These are phyloP conservation scores for Salix exigua DNA, from an alignment of 345 rosid species.

Conservation along the genomic window DNA sequence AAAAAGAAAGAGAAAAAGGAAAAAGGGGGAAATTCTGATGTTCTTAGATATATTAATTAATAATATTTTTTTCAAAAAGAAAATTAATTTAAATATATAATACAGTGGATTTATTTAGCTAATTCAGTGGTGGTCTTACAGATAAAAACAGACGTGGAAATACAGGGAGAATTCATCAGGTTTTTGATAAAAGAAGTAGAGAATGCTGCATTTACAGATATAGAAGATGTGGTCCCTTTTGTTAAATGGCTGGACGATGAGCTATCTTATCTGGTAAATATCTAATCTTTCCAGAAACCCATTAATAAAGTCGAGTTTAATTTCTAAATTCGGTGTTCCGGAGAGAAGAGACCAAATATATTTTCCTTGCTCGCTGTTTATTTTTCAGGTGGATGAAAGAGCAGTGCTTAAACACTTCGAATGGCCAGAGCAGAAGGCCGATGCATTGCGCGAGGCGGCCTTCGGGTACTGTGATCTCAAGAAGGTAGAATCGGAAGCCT, in stretches of 20 bases:
- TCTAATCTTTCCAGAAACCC: not conserved
- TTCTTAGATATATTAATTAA: too few relatives aligned
- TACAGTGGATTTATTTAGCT: not conserved
- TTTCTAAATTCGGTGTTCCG: not conserved
- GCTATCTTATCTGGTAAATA: conserved; percentile 71
- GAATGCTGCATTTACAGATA: conserved; percentile 66
- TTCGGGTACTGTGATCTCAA: conserved; percentile 82
- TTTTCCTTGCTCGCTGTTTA: not conserved
- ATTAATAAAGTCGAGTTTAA: not conserved
- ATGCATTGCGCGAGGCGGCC: conserved; percentile 88
- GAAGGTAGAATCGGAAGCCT: conserved; percentile 78
- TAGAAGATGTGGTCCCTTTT: conserved; percentile 90
- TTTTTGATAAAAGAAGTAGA: conserved; percentile 85
- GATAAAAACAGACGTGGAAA: conserved; percentile 95
- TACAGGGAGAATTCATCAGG: conserved; percentile 89
- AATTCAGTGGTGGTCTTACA: conserved; percentile 14
- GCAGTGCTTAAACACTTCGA: conserved; percentile 86
- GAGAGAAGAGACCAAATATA: too few relatives aligned
- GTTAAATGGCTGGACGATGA: conserved; percentile 98
- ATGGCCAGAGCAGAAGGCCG: conserved; percentile 95
- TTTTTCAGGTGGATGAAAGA: conserved; percentile 74
- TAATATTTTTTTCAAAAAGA: too few relatives aligned
- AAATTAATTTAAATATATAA: too few relatives aligned
- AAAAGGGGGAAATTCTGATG: too few relatives aligned
- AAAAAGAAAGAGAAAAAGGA: too few relatives aligned